A percentile compares a stretch with the other conserved stretches of the same genome.
These are phyloP conservation scores for Colletotrichum godetiae DNA, from an alignment of 2,329 filamentous ascomycete species.

Conservation along the genomic window DNA sequence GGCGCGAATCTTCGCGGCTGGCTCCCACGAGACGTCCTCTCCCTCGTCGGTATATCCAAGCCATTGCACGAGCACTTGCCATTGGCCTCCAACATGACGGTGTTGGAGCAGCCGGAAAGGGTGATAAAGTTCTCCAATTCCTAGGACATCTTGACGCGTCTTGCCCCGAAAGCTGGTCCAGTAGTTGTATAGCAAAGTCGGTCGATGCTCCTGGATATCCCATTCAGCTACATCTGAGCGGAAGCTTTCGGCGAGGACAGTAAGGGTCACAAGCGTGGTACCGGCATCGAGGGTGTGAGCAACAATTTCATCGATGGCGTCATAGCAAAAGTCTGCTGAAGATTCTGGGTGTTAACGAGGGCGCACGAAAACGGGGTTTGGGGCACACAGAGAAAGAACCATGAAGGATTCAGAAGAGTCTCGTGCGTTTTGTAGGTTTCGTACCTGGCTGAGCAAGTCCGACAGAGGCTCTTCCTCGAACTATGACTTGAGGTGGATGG, in stretches of 20 bases:
- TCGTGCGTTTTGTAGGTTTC: neutral
- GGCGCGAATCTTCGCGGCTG: conserved; percentile 14
- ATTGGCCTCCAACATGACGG: conserved; percentile 26
- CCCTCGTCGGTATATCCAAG: conserved; percentile 20
- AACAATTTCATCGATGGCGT: conserved; percentile 22
- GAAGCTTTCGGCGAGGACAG: conserved; percentile 5
- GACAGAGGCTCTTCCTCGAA: neutral
- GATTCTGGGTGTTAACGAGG: neutral
- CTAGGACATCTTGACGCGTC: conserved; percentile 27
- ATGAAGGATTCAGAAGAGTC: too few relatives aligned
- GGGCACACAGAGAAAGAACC: too few relatives aligned
- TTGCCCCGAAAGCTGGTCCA: conserved; percentile 24
- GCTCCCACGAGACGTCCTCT: conserved; percentile 29
- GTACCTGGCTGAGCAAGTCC: conserved; percentile 20
- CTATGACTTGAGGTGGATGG: neutral
- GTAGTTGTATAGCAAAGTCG: conserved; percentile 17
- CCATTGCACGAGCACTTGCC: conserved; percentile 30
- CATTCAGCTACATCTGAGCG: conserved; percentile 20
- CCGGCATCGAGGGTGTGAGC: conserved; percentile 12
- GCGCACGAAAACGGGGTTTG: too few relatives aligned
- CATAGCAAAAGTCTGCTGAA: conserved; percentile 18
- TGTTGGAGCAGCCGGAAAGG: conserved; percentile 22
- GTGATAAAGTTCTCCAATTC: conserved; percentile 27
- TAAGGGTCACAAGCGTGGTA: conserved; percentile 24
- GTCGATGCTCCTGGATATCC: conserved; percentile 27